These are phyloP conservation scores for Zostera marina DNA, from an alignment of 116 monocot genomes.

Conservation along the genomic window DNA sequence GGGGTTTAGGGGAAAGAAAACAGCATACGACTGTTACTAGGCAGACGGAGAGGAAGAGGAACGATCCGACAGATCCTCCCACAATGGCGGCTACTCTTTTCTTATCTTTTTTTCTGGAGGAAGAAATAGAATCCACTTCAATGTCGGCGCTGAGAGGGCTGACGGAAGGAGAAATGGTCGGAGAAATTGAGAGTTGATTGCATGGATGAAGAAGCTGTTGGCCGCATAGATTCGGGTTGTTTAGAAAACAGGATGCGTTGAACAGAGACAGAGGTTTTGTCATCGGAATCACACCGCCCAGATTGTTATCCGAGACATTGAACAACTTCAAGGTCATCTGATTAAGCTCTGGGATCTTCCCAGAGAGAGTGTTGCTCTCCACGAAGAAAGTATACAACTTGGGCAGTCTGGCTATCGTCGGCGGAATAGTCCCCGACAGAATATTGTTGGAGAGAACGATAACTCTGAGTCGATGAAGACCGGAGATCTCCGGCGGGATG, in stretches of 20 bases:
- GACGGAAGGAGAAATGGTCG: constrained; percentile 1
- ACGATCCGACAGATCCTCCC: constrained; percentile 30
- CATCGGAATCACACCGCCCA: constrained; percentile 59
- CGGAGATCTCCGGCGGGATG: constrained; percentile 32
- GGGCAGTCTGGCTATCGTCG: constrained; percentile 19
- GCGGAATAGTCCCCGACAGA: constrained; percentile 53
- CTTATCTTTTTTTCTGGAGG: constrained; percentile 12
- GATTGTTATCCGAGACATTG: constrained; percentile 61
- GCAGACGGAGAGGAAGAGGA: constrained; percentile 17
- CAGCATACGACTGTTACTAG: constrained; percentile 2
- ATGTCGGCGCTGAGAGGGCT: constrained; percentile 13
- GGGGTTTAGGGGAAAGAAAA: not conserved
- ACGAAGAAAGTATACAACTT: constrained; percentile 45
- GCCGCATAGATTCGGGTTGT: constrained; percentile 62
- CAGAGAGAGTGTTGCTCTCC: constrained; percentile 47
- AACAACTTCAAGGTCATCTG: constrained; percentile 38
- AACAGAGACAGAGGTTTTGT: constrained; percentile 29
- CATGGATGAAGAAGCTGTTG: constrained; percentile 10
- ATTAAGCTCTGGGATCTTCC: constrained; percentile 41
- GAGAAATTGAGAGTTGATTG: constrained; percentile 8
- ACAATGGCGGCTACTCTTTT: constrained; percentile 33
- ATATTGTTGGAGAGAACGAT: constrained; percentile 51
- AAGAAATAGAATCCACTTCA: constrained; percentile 7
- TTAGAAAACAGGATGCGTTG: constrained; percentile 46
- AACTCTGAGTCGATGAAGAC: constrained; percentile 69